phyloP scores from a whole-genome alignment of 2,329 filamentous ascomycete species.

The Dothidotthia symphoricarpi region DNA sequence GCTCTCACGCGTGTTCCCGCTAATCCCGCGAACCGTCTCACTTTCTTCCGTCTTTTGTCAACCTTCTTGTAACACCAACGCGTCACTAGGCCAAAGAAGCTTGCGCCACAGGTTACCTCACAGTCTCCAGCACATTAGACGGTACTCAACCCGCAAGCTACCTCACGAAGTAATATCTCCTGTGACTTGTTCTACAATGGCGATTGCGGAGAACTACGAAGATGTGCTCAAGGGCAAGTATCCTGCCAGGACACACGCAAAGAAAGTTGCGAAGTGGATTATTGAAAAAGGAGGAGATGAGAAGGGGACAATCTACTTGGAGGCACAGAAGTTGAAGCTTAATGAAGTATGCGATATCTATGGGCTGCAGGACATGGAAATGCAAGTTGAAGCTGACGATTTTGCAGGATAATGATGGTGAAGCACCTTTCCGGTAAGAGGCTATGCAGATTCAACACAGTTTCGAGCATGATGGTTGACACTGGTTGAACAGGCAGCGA shows the following conservation, averaged over 20 bases:
- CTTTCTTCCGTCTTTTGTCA: no score
- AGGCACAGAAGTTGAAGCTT: conserved; percentile 76
- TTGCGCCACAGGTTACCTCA: no score
- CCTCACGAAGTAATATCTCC: conserved; percentile 1
- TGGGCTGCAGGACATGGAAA: no score
- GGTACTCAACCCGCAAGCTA: no score
- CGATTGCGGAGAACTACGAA: conserved; percentile 34
- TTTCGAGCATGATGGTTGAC: neutral
- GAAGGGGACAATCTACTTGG: conserved; percentile 79
- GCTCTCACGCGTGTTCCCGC: conserved; percentile 13
- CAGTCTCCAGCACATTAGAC: no score
- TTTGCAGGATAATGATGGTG: conserved; percentile 74
- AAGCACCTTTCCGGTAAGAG: conserved; percentile 74
- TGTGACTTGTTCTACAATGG: conserved; percentile 19
- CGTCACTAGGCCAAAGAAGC: no score
- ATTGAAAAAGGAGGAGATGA: conserved; percentile 61
- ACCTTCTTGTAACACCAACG: no score
- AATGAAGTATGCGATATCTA: conserved; percentile 56
- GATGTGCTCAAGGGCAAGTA: conserved; percentile 58
- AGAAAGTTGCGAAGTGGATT: conserved; percentile 78
- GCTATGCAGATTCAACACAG: neutral
- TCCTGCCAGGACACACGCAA: conserved; percentile 84
- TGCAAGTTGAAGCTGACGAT: conserved; percentile 3
- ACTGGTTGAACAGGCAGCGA: conserved; percentile 63
- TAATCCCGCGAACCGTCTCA: neutral